Base-by-base conservation (phyloP, 2,329 filamentous ascomycete species). In the Coleophoma eucalyptorum region DNA sequence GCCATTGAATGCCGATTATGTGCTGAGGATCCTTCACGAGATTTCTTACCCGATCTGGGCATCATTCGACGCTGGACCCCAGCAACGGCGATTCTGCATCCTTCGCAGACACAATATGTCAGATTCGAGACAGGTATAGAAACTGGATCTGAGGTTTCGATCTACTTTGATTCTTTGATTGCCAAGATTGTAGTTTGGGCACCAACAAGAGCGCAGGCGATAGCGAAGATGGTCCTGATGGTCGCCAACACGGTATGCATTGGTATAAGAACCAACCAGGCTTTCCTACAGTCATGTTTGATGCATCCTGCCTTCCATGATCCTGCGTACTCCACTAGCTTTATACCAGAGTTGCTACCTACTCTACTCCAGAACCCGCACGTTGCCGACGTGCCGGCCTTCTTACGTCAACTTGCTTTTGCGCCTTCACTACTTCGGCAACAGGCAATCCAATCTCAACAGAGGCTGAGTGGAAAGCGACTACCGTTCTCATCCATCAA, bases 321-420 rank as follows among this genome's bases (percentile, higher is more conserved):
- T 2, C 83, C 83, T 18, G 72, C 80, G 2, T 84, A 88, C 13
- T 84, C 87, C 59, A 89, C 85, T 0, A 83, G 83, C 1, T 89
- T 87, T 59, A 88, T 89, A 50, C 76, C 79, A 34, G 85, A 86
- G 55, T 13, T 43, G n/a, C 6, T 43, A 4, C n/a, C 15, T 4
- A 43, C 41, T 8, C 41, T 79, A 87, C 56, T 75, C 4, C 69
- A 75, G 15, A 83, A 86, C 66, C 74, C 83, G 11, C 77, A 80
- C 51, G 76, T 78, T 2, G 83, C 87, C 66, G 81, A 81, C 21
- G 84, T 83, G 1, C 67, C 87, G 12, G 81, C 78, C 18, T 72
- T 83, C 56, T 11, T 71, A 0, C 53, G 50, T 65, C 15, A 58
- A 63, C 32, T 65, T 60, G 44, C 53, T 55, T 12, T 53, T 58